These are phyloP conservation scores for Heterobasidion occidentale DNA, from an alignment of 1,284 basidiomycete genomes.

Conservation along the genomic window DNA sequence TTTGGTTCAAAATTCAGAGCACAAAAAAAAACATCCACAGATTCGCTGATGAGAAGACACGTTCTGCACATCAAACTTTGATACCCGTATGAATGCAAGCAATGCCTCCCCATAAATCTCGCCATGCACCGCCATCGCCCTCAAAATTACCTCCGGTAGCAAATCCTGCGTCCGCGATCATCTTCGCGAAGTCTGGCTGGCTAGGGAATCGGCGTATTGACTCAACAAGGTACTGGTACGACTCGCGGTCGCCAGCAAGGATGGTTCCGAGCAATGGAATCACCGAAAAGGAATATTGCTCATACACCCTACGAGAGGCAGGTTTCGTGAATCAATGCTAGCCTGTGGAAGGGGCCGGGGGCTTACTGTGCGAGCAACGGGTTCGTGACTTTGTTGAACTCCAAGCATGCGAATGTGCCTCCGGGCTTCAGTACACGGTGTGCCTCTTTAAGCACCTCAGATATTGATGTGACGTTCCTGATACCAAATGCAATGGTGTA, in stretches of 20 bases:
- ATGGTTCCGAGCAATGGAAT: conserved; percentile 94
- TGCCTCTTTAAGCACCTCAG: conserved; percentile 84
- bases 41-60: no score
- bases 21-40: no score
- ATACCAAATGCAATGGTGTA: conserved; percentile 99
- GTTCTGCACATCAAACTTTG: conserved; percentile 40
- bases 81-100: conserved; percentile 83
- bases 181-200: conserved; percentile 84
- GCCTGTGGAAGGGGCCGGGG: conserved; percentile 24
- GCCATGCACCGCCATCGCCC: conserved; percentile 84
- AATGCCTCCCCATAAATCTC: conserved; percentile 80
- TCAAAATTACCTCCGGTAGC: conserved; percentile 62
- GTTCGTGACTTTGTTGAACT: conserved; percentile 93
- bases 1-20: no score
- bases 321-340: not conserved
- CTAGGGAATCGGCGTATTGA: conserved; percentile 93
- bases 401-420: conserved; percentile 91
- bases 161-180: conserved; percentile 87
- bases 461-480: conserved; percentile 93
- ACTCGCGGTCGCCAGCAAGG: conserved; percentile 90
- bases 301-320: conserved; percentile 62
- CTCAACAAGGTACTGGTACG: conserved; percentile 97
- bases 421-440: conserved; percentile 95
- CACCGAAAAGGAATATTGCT: conserved; percentile 94
- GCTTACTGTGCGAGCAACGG: conserved; percentile 75